Conservation (phyloP, 768 basidiomycete species). For the Porpolomopsis calyptriformis region DNA sequence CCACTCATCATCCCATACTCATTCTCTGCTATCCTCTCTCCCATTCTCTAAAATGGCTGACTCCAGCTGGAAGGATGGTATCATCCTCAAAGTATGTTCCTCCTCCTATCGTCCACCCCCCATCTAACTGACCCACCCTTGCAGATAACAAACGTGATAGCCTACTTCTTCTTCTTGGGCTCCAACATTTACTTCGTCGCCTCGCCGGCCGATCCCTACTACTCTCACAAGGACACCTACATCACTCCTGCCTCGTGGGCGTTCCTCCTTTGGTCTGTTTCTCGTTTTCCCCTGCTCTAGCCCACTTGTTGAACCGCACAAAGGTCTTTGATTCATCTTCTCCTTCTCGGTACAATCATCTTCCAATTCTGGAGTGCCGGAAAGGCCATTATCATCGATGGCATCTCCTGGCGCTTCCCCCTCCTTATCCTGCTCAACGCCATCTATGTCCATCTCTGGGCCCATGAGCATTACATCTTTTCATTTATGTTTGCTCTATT, state of each 20-base stretch:
- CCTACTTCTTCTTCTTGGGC: slow-evolving; percentile 80
- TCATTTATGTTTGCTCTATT: slow-evolving; percentile 84
- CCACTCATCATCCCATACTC: no score
- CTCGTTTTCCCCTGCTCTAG: background rate
- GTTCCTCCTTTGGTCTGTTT: slow-evolving; percentile 73
- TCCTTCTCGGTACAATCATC: slow-evolving; percentile 83
- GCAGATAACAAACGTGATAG: slow-evolving; percentile 68
- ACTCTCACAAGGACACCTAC: slow-evolving; percentile 68
- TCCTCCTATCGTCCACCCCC: background rate
- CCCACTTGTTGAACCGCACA: slow-evolving; percentile 10
- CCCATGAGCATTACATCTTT: slow-evolving; percentile 57
- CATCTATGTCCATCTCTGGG: slow-evolving; percentile 84
- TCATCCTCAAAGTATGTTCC: slow-evolving; percentile 63
- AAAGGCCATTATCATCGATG: slow-evolving; percentile 73
- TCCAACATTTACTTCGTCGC: slow-evolving; percentile 84
- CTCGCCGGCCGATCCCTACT: slow-evolving; percentile 61
- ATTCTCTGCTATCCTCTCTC: no score
- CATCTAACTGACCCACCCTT: background rate
- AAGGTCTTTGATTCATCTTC: slow-evolving; percentile 81
- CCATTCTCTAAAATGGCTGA: slow-evolving; percentile 36
- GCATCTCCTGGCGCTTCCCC: slow-evolving; percentile 85
- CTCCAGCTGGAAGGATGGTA: slow-evolving; percentile 60
- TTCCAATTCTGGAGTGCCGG: slow-evolving; percentile 79
- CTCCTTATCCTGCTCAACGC: slow-evolving; percentile 80
- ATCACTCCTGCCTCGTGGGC: slow-evolving; percentile 92